A percentile compares a stretch with the other conserved stretches of the same genome.
These are phyloP conservation scores for Saccharomycopsis schoenii DNA, from an alignment of 805 yeast genomes.

Conservation along the genomic window DNA sequence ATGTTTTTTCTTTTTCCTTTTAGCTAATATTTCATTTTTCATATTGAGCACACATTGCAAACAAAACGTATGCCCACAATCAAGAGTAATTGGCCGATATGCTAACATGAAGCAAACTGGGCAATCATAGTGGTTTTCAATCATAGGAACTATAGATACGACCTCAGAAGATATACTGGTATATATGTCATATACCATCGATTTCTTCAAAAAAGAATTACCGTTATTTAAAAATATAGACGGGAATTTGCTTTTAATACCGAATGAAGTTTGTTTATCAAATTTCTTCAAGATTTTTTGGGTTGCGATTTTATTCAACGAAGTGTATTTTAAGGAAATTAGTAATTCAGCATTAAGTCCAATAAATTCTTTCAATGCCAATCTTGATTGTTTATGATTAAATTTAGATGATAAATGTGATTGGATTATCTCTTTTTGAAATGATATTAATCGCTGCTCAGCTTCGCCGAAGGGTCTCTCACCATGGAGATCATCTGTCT, in stretches of 20 bases:
- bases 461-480: conserved; percentile 38
- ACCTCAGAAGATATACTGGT: conserved; percentile 44
- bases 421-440: conserved; percentile 31
- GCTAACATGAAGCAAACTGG: conserved; percentile 66
- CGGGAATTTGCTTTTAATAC: conserved; percentile 39
- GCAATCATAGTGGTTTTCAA: conserved; percentile 60
- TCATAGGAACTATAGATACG: conserved; percentile 53
- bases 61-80: conserved; percentile 63
- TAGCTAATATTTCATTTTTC: conserved; percentile 21
- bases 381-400: conserved; percentile 35
- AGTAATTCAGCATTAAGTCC: conserved; percentile 44
- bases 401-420: conserved; percentile 32
- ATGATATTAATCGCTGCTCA: conserved; percentile 33
- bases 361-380: conserved; percentile 41
- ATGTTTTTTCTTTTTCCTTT: conserved; percentile 31
- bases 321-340: conserved; percentile 49
- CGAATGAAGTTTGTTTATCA: conserved; percentile 58
- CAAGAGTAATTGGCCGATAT: conserved; percentile 56
- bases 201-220: conserved; percentile 36
- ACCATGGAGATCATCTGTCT: conserved; percentile 36
- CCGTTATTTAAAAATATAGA: conserved; percentile 24
- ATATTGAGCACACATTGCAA: conserved; percentile 61
- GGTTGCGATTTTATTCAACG: conserved; percentile 53
- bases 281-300: conserved; percentile 64
- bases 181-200: conserved; percentile 46